Evolutionary conservation across 148 eudicot species (phyloP), one percentile per base, ranked within the genome.

Genomic region (Persicaria tinctoria): DNA sequence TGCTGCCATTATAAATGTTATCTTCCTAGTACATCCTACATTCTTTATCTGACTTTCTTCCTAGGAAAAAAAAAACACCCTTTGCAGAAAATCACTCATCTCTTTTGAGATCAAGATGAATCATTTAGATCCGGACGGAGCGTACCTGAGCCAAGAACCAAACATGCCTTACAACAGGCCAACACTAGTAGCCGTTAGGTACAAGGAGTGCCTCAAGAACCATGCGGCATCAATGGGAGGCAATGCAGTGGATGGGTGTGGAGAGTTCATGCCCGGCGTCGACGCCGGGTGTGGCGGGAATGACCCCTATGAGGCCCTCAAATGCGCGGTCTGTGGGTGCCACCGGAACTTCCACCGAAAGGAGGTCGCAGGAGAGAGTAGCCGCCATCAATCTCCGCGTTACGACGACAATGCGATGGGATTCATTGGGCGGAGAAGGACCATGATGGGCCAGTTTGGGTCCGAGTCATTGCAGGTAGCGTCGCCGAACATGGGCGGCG

Each of bases 141-240:
- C 17, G 17, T 54, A 18, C 60, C 18, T 64, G 68, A 8, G 51
- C 49, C 72, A 45, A 70, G 17, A 45, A 10, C 13, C 27, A 70
- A 70, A 70, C 27, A 70, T 8, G 73, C 20, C 50, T 20, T 75
- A 78, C 47, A 70, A 64, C 46, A 45, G 56, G 64, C 64, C 41
- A 47, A 38, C 75, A 12, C 68, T 38, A 70, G 27, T 45, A 51
- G 55, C 54, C 3, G 76, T 76, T 3, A 79, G 44, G 51, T 85
- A 87, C 85, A 81, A 72, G 72, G 88, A 87, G 53, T 87, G 90
- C 75, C 85, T 83, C 71, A 87, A 85, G 84, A 87, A 87, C 74
- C 90, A 87, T 76, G 90, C 90, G 41, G 85, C 87, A 0, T 75
- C 88, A 44, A 60, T 85, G 12, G 90, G 90, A 8, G 78, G 83